Evolutionary conservation across 768 basidiomycete species (phyloP).

Genomic region (Rubroboletus satanas): DNA sequence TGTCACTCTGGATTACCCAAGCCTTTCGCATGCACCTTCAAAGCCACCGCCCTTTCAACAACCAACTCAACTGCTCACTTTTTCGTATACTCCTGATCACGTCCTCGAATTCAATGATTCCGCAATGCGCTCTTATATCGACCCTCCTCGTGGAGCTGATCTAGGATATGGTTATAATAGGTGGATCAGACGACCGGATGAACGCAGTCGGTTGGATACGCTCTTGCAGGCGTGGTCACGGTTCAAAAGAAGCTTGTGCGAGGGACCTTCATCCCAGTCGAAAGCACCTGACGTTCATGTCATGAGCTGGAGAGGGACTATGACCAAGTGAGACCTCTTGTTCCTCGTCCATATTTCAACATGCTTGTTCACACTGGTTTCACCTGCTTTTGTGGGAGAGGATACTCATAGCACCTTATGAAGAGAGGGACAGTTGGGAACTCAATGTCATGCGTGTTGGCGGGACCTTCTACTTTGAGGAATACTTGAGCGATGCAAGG

Average conservation of each 20-base stretch:
- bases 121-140: conserved; percentile 65
- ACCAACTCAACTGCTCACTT: conserved; percentile 63
- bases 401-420: conserved; percentile 79
- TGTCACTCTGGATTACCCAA: conserved; percentile 21
- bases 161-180: conserved; percentile 68
- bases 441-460: conserved; percentile 77
- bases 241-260: conserved; percentile 35
- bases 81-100: conserved; percentile 62
- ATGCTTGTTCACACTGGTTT: conserved; percentile 13
- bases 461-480: conserved; percentile 72
- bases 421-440: conserved; percentile 74
- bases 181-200: conserved; percentile 66
- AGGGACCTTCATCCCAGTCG: conserved; percentile 26
- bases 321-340: conserved; percentile 63
- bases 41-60: conserved; percentile 55
- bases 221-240: conserved; percentile 57
- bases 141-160: conserved; percentile 63
- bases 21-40: conserved; percentile 18
- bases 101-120: conserved; percentile 62
- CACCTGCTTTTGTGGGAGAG: conserved; percentile 44
- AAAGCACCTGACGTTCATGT: conserved; percentile 46
- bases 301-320: conserved; percentile 75
- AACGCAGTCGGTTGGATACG: conserved; percentile 62
- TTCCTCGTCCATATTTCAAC: not conserved
- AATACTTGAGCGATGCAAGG: conserved; percentile 57